Percentiles rank a stretch among this genome's conserved stretches.
Evolutionary conservation across 805 yeast genomes (phyloP).

Genomic region (Pichia ethanolica): DNA sequence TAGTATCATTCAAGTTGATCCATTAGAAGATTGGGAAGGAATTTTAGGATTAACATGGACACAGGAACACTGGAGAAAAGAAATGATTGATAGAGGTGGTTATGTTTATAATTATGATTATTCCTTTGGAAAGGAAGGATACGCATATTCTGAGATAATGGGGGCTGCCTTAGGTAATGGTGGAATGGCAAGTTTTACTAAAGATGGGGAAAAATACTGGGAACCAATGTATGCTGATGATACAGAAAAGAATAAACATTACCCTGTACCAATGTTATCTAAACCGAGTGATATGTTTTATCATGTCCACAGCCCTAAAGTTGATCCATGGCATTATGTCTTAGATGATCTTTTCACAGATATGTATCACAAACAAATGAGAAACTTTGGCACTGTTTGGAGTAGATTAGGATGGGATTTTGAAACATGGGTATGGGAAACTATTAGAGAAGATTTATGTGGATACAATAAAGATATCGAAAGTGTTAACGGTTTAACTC

Average conservation of each 20-base stretch:
- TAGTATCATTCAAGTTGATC: slow-evolving; percentile 24
- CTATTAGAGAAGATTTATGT: slow-evolving; percentile 18
- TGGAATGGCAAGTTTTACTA: slow-evolving; percentile 2
- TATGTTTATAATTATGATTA: slow-evolving; percentile 17
- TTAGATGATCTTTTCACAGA: slow-evolving; percentile 15
- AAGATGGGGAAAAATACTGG: slow-evolving; percentile 5
- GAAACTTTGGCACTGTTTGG: slow-evolving; percentile 23
- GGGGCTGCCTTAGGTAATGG: slow-evolving; percentile 8
- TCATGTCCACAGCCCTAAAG: slow-evolving; percentile 45
- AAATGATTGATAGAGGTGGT: slow-evolving; percentile 9
- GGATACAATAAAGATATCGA: neutral
- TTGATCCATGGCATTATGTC: slow-evolving; percentile 38
- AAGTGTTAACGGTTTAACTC: neutral
- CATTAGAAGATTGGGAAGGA: slow-evolving; percentile 20
- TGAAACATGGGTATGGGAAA: slow-evolving; percentile 22
- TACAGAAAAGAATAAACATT: slow-evolving; percentile 7
- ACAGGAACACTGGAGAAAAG: slow-evolving; percentile 9
- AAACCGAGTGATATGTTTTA: slow-evolving; percentile 25
- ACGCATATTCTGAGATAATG: slow-evolving; percentile 7
- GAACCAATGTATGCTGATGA: slow-evolving; percentile 2
- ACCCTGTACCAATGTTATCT: slow-evolving; percentile 10
- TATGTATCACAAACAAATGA: slow-evolving; percentile 12
- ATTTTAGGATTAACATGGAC: slow-evolving; percentile 8
- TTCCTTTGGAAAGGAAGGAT: slow-evolving; percentile 13
- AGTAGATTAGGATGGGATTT: slow-evolving; percentile 16